Base-by-base conservation (phyloP, 192 early-diverging fungal species). In the Backusella circina region DNA sequence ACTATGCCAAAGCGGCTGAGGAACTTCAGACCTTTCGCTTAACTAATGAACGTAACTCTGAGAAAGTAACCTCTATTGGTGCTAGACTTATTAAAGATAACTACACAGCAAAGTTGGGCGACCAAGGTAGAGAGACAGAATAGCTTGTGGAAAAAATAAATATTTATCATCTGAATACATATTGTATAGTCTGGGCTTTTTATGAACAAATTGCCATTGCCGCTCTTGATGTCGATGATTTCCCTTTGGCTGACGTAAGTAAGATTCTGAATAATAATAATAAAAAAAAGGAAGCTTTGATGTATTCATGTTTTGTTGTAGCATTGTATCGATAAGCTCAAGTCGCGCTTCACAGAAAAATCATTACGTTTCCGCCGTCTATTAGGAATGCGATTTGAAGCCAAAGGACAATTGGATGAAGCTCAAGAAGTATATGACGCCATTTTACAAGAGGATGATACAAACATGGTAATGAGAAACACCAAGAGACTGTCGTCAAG, bases 151-250 rank as follows among this genome's bases (percentile, higher is more conserved):
- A 70, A 9, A 6, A 50, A 9, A n/a, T 39, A 41, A 26, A 65
- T 65, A 32, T 44, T 65, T 21, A 32, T 75, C 65, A 35, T 50
- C 31, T 61, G 54, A 61, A 28, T 61, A 28, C n/a, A 61, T 61
- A 16, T 15, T 41, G 7, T 61, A 26, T 81, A 89, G 88, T 85
- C 7, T 94, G 91, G 91, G 81, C 93, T 5, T 80, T 93, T 15
- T 90, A 89, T 79, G 96, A 98, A 82, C 95, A 98, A 83, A 82
- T 94, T 9, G 87, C 91, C 73, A 79, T 93, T 44, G 92, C 95
- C 8, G 91, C 95, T 9, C 79, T 96, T 32, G 95, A 97, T 81
- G 85, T 90, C 44, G 90, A 92, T 31, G 87, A 95, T 74, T 83
- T 90, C 26, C 77, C 71, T 12, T 73, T 91, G 31, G 93, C 95